Percentiles rank a stretch among this genome's conserved stretches.
phyloP scores from a whole-genome alignment of 257 asterid species.

The Salvia rosmarinus region DNA sequence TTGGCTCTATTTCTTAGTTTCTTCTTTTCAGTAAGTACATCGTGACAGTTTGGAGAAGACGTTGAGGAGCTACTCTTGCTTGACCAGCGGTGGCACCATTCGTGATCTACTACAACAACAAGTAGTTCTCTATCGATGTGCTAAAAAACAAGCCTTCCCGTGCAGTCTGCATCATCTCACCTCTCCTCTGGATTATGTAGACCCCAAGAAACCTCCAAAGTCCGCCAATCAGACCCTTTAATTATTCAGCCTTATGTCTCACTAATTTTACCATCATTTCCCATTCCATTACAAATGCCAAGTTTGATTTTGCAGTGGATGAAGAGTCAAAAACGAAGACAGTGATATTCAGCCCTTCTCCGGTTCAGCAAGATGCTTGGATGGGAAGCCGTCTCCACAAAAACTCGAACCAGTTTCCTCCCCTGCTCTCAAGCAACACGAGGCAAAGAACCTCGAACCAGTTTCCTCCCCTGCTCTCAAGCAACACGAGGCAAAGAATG shows the following conservation, averaged over 20 bases:
- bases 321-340: too few species aligned
- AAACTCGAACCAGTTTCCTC: too few species aligned
- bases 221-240: not conserved
- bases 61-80: not conserved
- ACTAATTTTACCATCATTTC: too few species aligned
- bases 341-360: too few species aligned
- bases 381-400: too few species aligned
- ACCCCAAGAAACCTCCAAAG: not conserved
- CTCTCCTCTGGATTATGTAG: not conserved
- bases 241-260: too few species aligned
- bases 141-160: not conserved
- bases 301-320: too few species aligned
- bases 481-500: too few species aligned
- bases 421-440: too few species aligned
- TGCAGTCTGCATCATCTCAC: not conserved
- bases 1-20: not conserved
- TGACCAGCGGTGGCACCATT: not conserved
- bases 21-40: not conserved
- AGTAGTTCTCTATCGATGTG: not conserved
- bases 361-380: too few species aligned
- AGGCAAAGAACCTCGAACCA: too few species aligned
- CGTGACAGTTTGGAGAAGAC: not conserved
- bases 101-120: not conserved
- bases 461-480: not conserved
- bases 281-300: too few species aligned